Percentiles rank a stretch among this genome's conserved stretches.
These are phyloP conservation scores for Fusarium ambrosium DNA, from an alignment of 2,329 filamentous ascomycete genomes.

Conservation along the genomic window DNA sequence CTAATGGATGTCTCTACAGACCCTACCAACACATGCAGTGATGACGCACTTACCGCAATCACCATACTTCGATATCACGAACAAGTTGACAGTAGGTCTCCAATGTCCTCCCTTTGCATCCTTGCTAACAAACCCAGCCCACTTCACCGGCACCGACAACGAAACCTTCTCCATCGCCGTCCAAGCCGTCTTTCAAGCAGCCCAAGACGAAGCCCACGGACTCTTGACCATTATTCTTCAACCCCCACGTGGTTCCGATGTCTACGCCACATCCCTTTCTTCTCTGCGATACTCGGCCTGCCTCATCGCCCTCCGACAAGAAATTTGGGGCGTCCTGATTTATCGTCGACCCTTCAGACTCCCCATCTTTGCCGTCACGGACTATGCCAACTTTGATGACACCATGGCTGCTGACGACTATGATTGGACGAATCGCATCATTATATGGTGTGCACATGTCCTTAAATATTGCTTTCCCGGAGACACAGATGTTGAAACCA, in stretches of 20 bases:
- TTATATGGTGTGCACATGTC: constrained; percentile 28
- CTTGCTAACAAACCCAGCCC: constrained; percentile 3
- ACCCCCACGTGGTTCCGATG: constrained; percentile 20
- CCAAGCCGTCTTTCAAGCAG: constrained; percentile 25
- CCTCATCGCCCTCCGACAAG: constrained; percentile 26
- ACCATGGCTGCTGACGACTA: constrained; percentile 17
- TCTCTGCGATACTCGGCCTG: constrained; percentile 29
- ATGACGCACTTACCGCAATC: constrained; percentile 34
- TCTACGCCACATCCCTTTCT: constrained; percentile 22
- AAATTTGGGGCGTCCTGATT: constrained; percentile 32
- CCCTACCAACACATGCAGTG: constrained; percentile 23
- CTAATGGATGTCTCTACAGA: constrained; percentile 34
- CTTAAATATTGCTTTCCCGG: constrained; percentile 31
- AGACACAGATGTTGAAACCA: not conserved
- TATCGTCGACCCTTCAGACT: constrained; percentile 27
- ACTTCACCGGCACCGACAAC: constrained; percentile 28
- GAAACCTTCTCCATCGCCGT: constrained; percentile 30
- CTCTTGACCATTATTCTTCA: constrained; percentile 16
- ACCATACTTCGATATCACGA: constrained; percentile 33
- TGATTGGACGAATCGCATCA: constrained; percentile 31
- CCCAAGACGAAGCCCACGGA: constrained; percentile 15
- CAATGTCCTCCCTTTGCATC: not conserved
- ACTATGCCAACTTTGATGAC: constrained; percentile 23
- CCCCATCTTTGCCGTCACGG: constrained; percentile 17
- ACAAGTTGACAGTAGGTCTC: constrained; percentile 27